Conservation (phyloP, 106 monocot genomes). For the Platanthera zijinensis region DNA sequence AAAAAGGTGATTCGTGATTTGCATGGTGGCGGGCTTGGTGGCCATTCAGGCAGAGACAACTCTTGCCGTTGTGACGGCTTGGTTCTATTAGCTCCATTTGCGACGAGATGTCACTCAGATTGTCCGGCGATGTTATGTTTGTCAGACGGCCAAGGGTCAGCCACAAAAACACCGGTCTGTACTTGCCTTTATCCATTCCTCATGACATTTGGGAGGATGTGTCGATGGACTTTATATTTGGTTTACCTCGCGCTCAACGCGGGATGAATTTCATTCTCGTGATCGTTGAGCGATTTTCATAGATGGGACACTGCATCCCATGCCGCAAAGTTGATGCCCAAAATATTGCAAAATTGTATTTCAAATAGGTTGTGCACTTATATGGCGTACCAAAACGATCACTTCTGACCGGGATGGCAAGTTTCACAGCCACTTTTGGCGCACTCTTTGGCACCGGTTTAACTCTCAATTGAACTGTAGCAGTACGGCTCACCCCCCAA, state of each 20-base stretch:
- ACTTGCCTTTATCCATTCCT: too few relatives aligned
- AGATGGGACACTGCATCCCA: too few relatives aligned
- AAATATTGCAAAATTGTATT: neutral
- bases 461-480: neutral
- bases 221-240: too few relatives aligned
- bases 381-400: neutral
- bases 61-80: too few relatives aligned
- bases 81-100: too few relatives aligned
- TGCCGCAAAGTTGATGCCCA: neutral
- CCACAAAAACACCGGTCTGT: too few relatives aligned
- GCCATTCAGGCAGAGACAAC: neutral
- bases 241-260: too few relatives aligned
- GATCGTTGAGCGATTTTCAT: too few relatives aligned
- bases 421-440: neutral
- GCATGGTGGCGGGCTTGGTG: neutral
- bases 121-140: neutral
- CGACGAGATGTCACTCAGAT: neutral
- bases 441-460: neutral
- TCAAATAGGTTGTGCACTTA: neutral
- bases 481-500: neutral
- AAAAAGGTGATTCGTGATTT: neutral
- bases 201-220: too few relatives aligned
- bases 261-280: too few relatives aligned
- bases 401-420: neutral
- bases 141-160: neutral